phyloP scores from a whole-genome alignment of 2,329 filamentous ascomycete species.

The Elsinoe batatas region DNA sequence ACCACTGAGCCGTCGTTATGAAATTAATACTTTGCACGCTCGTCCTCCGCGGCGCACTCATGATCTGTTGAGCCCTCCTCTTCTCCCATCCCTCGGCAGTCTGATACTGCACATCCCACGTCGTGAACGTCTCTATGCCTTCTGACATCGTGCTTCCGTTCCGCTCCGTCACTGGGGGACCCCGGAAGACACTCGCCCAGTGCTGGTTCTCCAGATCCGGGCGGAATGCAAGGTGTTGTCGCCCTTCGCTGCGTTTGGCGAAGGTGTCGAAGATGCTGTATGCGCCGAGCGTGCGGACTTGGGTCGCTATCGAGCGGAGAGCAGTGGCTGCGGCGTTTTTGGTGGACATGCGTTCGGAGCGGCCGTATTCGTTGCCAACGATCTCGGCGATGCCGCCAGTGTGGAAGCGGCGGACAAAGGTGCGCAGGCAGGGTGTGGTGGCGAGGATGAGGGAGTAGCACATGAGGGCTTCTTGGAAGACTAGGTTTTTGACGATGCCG shows the following conservation, averaged over 20 bases:
- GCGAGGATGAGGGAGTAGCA: constrained; percentile 21
- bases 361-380: neutral
- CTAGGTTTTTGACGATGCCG: constrained; percentile 18
- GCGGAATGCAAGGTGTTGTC: constrained; percentile 1
- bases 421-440: constrained; percentile 20
- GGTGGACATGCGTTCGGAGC: constrained; percentile 2
- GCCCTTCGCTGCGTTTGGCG: neutral
- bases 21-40: constrained; percentile 6
- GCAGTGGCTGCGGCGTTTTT: constrained; percentile 5
- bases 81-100: constrained; percentile 10
- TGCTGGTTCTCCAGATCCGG: constrained; percentile 10
- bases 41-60: neutral
- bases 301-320: constrained; percentile 4
- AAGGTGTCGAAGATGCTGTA: constrained; percentile 13
- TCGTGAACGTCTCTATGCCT: constrained; percentile 1
- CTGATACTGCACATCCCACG: constrained; percentile 7
- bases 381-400: constrained; percentile 13
- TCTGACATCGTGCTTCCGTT: neutral
- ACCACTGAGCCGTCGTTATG: constrained; percentile 10
- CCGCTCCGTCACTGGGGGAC: neutral
- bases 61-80: constrained; percentile 8
- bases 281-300: constrained; percentile 4
- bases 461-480: constrained; percentile 20
- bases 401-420: constrained; percentile 20
- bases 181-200: constrained; percentile 9